Conservation (phyloP, 192 early-diverging fungal species). For the Irineochytrium annulatum region DNA sequence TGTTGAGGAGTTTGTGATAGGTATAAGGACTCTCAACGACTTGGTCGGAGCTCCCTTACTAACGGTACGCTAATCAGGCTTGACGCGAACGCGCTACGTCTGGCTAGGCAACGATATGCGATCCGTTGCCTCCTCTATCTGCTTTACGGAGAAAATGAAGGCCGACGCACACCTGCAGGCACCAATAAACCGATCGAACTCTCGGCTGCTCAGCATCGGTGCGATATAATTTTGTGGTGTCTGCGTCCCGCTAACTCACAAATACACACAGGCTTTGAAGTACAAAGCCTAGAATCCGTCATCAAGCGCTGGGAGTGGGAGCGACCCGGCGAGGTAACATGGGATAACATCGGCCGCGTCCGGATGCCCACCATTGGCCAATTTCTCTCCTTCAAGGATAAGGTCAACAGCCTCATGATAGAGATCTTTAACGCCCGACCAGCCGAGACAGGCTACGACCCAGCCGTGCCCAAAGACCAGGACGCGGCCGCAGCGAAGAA, state of each 20-base stretch:
- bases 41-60: neutral
- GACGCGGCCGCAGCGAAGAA: constrained; percentile 7
- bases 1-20: constrained; percentile 46
- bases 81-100: constrained; percentile 39
- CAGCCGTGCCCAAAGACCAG: constrained; percentile 6
- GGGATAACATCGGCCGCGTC: constrained; percentile 11
- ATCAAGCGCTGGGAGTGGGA: constrained; percentile 39
- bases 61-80: constrained; percentile 15
- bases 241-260: neutral
- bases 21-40: constrained; percentile 2
- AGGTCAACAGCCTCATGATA: constrained; percentile 33
- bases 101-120: constrained; percentile 53
- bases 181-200: constrained; percentile 9
- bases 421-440: constrained; percentile 37
- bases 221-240: neutral
- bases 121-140: constrained; percentile 27
- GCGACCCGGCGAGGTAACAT: constrained; percentile 18
- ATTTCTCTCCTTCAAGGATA: constrained; percentile 32
- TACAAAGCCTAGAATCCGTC: constrained; percentile 40
- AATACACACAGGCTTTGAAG: constrained; percentile 40
- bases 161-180: constrained; percentile 26
- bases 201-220: constrained; percentile 10
- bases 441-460: too few species aligned
- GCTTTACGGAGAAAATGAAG: constrained; percentile 39
- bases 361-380: constrained; percentile 28